These are phyloP conservation scores for Chalciporus sphaerocephalus DNA, from an alignment of 768 basidiomycete genomes.

Conservation along the genomic window DNA sequence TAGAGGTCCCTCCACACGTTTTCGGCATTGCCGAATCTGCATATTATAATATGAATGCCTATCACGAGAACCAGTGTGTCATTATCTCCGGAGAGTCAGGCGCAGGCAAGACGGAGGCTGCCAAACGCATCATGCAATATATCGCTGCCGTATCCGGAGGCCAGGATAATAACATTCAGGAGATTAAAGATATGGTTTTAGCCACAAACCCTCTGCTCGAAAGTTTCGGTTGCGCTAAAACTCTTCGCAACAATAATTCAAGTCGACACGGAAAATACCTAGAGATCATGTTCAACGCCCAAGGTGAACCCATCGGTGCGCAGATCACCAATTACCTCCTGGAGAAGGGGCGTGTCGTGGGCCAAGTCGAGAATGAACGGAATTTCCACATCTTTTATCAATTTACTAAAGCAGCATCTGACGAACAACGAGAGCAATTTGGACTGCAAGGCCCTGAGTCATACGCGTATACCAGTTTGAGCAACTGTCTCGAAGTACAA, in stretches of 20 bases:
- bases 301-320: slow-evolving; percentile 92
- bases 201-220: slow-evolving; percentile 97
- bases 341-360: slow-evolving; percentile 95
- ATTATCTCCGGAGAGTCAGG: slow-evolving; percentile 99
- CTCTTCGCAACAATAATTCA: slow-evolving; percentile 96
- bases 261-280: slow-evolving; percentile 99
- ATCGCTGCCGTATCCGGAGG: slow-evolving; percentile 94
- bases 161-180: slow-evolving; percentile 86
- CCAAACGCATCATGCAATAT: slow-evolving; percentile 99
- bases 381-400: slow-evolving; percentile 99
- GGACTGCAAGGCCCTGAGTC: slow-evolving; percentile 95
- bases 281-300: slow-evolving; percentile 96
- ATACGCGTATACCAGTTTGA: slow-evolving; percentile 89
- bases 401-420: slow-evolving; percentile 91
- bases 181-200: slow-evolving; percentile 99
- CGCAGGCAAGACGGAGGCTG: slow-evolving; percentile 98
- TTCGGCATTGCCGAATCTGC: slow-evolving; percentile 95
- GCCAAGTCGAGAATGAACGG: slow-evolving; percentile 93
- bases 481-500: slow-evolving; percentile 86
- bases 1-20: slow-evolving; percentile 97
- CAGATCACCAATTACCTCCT: slow-evolving; percentile 98
- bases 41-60: slow-evolving; percentile 99
- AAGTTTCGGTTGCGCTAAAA: slow-evolving; percentile 99
- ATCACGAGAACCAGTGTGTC: slow-evolving; percentile 99
- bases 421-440: slow-evolving; percentile 88